phyloP scores from a whole-genome alignment of 2,329 filamentous ascomycete species.

The Xylaria sp. region DNA sequence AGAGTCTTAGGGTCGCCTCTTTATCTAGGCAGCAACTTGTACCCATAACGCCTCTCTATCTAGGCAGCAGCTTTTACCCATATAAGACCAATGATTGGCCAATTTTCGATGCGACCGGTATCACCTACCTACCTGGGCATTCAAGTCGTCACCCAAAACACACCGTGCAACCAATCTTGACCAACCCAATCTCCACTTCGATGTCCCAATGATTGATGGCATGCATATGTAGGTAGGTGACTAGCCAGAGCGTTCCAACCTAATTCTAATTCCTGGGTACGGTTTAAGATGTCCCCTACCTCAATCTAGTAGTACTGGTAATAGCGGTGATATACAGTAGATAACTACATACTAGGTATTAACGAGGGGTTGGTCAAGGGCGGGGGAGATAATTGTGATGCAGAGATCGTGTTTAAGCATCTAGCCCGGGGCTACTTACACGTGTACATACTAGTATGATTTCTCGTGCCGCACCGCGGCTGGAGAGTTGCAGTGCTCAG shows the following conservation, averaged over 20 bases:
- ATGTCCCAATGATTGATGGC: constrained; percentile 6
- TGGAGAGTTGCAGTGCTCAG: background rate
- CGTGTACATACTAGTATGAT: background rate
- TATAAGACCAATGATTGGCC: background rate
- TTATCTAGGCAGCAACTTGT: background rate
- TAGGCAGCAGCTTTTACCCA: background rate
- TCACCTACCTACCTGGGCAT: background rate
- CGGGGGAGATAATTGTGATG: too few species aligned
- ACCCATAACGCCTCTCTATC: background rate
- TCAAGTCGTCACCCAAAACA: background rate
- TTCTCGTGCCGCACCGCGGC: background rate
- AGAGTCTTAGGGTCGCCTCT: background rate
- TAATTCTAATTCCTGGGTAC: background rate
- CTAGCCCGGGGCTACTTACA: too few species aligned
- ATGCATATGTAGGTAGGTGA: background rate
- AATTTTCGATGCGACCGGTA: background rate
- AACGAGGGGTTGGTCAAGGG: too few species aligned
- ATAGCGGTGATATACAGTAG: too few species aligned
- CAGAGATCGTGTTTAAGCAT: too few species aligned
- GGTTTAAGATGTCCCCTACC: too few species aligned
- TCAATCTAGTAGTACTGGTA: too few species aligned
- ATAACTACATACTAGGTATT: too few species aligned
- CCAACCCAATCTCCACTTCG: background rate
- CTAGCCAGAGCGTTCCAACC: background rate
- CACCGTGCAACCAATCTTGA: background rate